Percentiles rank a stretch among this genome's conserved stretches.
Evolutionary conservation across 1,284 basidiomycete genomes (phyloP).

Genomic region (Xanthoconium separans): DNA sequence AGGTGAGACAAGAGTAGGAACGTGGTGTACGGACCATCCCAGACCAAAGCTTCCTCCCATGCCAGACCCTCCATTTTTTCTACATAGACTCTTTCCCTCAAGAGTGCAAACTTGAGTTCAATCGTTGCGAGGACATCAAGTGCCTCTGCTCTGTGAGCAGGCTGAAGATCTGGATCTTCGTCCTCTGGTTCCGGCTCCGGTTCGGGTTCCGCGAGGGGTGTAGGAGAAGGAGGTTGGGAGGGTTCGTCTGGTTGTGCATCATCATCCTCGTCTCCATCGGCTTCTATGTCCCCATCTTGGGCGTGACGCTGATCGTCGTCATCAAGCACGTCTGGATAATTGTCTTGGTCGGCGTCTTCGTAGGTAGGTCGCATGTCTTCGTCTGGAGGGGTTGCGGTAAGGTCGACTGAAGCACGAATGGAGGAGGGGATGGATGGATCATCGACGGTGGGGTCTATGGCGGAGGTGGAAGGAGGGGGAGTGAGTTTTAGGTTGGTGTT

Average conservation of each 20-base stretch:
- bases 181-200: constrained; percentile 29
- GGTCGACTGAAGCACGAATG: constrained; percentile 20
- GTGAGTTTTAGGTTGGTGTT: constrained; percentile 14
- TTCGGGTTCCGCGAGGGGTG: constrained; percentile 24
- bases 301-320: constrained; percentile 19
- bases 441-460: constrained; percentile 13
- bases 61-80: constrained; percentile 81
- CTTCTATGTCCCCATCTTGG: constrained; percentile 35
- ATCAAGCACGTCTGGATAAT: constrained; percentile 25
- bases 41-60: constrained; percentile 72
- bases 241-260: constrained; percentile 32
- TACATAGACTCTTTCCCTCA: constrained; percentile 72
- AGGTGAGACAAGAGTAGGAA: constrained; percentile 4
- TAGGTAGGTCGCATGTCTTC: constrained; percentile 13
- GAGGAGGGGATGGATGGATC: constrained; percentile 20
- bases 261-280: constrained; percentile 38
- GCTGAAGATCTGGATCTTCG: constrained; percentile 64
- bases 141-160: constrained; percentile 75
- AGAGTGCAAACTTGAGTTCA: constrained; percentile 74
- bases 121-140: constrained; percentile 74
- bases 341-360: constrained; percentile 30
- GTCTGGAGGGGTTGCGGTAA: constrained; percentile 20
- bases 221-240: constrained; percentile 25
- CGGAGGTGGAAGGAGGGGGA: constrained; percentile 12
- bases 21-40: constrained; percentile 48